Evolutionary conservation across 1,284 basidiomycete genomes (phyloP), one percentile per base, ranked within the genome.

Genomic region (Ustilago cynodontis): DNA sequence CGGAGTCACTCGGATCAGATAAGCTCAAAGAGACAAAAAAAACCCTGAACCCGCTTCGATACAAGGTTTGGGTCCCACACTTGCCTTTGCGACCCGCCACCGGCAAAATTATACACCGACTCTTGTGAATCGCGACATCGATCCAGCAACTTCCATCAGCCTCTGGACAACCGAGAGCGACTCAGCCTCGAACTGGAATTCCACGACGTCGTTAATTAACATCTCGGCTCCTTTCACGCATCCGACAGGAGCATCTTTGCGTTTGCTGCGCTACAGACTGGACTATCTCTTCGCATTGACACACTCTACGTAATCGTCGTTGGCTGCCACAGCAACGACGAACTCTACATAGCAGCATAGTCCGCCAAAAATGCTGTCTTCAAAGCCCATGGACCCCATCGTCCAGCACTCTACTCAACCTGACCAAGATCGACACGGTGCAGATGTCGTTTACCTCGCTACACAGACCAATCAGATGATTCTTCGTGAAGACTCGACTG

Each of bases 381-480:
- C 77, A 39, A 72, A 68, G 53, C 79, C 77, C n/a, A 79, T 79
- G 75, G 65, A 74, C 20, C 68, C 68, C 18, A 79, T 79, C 71
- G 58, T 79, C 61, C 58, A 67, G 31, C 76, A 78, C 33, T 33
- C 64, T 14, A 41, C 68, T 10, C 59, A 71, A 10, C 55, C 65
- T 0, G 63, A 77, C 18, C 33, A 65, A 35, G 43, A 58, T 24
- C 55, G 39, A 16, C 47, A 65, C 5, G 64, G 71, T 26, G 59
- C 59, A 22, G 51, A 54, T 18, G 56, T 76, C 24, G 76, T 78
- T 14, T 65, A 80, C 35, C 58, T 80, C 20, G 58, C 66, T 18
- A 78, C 78, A 1, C 39, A 67, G 33, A 68, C 78, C 37, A 64
- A 73, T 28, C 24, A 65, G 31, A 74, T 81, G 79, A 67, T 63